Conservation (phyloP, 2,329 filamentous ascomycete species). For the Venturia effusa region DNA sequence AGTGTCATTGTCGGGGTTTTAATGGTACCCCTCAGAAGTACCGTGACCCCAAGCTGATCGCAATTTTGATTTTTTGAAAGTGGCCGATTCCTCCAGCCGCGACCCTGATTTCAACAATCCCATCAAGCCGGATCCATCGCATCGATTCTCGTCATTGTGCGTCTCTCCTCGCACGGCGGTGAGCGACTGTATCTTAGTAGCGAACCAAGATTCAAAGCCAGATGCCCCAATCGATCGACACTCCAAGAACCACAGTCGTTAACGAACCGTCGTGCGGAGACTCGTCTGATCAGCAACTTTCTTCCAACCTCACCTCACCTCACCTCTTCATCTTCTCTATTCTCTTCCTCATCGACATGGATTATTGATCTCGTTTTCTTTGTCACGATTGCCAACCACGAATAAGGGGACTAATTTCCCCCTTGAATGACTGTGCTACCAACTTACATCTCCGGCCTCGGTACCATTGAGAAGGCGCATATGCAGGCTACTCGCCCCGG, state of each 20-base stretch:
- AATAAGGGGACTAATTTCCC: not conserved
- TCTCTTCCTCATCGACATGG: not conserved
- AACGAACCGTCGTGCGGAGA: not conserved
- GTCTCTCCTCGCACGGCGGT: not conserved
- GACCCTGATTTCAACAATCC: not conserved
- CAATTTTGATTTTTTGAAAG: not conserved
- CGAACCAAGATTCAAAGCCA: not conserved
- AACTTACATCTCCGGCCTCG: not conserved
- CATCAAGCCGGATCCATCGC: not conserved
- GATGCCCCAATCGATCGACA: not conserved
- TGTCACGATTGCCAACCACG: not conserved
- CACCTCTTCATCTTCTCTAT: not conserved
- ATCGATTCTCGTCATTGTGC: not conserved
- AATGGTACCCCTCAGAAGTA: not conserved
- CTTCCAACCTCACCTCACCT: slow-evolving; percentile 1
- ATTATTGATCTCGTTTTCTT: too few species aligned
- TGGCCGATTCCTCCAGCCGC: not conserved
- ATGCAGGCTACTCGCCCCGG: not conserved
- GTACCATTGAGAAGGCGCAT: not conserved
- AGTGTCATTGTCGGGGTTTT: too few species aligned
- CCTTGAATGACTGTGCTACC: not conserved
- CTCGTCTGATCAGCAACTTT: not conserved
- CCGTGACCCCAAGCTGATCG: not conserved
- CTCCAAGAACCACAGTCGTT: not conserved
- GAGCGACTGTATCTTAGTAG: not conserved